A percentile compares a stretch with the other conserved stretches of the same genome.
Conservation (phyloP, 2,329 filamentous ascomycete species). For the Zasmidium angulare region DNA sequence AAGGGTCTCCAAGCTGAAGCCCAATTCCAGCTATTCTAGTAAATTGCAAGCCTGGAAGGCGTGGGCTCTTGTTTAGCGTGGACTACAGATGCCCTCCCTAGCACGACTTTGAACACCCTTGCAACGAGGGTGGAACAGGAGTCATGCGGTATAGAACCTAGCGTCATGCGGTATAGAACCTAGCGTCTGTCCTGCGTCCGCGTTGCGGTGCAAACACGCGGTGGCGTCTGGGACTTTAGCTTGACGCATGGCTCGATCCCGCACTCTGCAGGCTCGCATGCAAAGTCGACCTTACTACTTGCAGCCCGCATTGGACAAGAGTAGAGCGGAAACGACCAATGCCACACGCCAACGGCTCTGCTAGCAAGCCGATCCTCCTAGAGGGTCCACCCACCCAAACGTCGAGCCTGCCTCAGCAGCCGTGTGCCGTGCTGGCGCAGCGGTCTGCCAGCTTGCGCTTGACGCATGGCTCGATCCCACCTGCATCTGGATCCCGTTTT, state of each 20-base stretch:
- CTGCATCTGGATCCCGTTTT: no score
- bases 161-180: conserved; percentile 19
- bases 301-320: conserved; percentile 11
- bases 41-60: conserved; percentile 20
- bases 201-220: conserved; percentile 18
- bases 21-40: conserved; percentile 11
- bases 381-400: neutral
- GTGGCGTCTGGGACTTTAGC: conserved; percentile 17
- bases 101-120: conserved; percentile 15
- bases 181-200: conserved; percentile 21
- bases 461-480: no score
- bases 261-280: conserved; percentile 17
- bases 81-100: conserved; percentile 16
- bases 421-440: conserved; percentile 1
- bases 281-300: conserved; percentile 15
- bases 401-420: neutral
- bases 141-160: no score
- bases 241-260: conserved; percentile 19
- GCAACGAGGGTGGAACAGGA: conserved; percentile 21
- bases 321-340: conserved; percentile 20
- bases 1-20: conserved; percentile 1
- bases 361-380: conserved; percentile 21
- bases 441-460: no score
- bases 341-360: conserved; percentile 8
- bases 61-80: conserved; percentile 19